Base-by-base conservation (phyloP, 352 stramenopile genomes). In the Blastocystis sp. region DNA sequence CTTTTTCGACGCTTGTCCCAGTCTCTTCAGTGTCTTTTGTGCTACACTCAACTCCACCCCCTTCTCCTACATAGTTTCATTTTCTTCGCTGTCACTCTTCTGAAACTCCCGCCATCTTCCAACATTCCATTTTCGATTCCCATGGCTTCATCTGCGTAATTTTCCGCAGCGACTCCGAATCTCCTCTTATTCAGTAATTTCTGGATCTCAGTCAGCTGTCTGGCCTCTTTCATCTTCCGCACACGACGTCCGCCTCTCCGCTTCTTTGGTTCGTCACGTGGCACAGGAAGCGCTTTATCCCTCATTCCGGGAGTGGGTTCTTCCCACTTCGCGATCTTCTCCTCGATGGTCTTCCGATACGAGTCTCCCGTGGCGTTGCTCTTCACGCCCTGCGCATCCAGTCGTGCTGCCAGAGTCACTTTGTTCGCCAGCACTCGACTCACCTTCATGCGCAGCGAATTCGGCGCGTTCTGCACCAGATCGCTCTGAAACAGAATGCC, bases 61-160 rank as follows among this genome's bases (percentile, higher is more conserved):
- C 47, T 11, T 4, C 53, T n/a, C 59, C 8, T 88, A 89, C 78
- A 59, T 62, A 87, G 90, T 81, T 90, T 90, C 68, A 66, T 69
- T 39, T 91, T 88, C 56, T 90, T 82, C 37, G 43, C 79, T 26
- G 37, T 37, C n/a, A 90, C 68, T 18, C 59, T 26, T 18, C 69
- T 34, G 7, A 88, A 55, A n/a, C 54, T 81, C 24, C 50, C 70
- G 24, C 68, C 62, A 34, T 94, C 93, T 9, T 94, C 95, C 16
- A 98, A 92, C 7, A 97, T 94, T 18, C 96, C 96, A 41, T 94
- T 91, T 3, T 95, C 97, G 55, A 98, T 93, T n/a, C 96, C 97
- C 96, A 99, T 99, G 26, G 95, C 96, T 81, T 98, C 97, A 91
- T 99, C 97, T 13, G 96, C 96, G 90, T 99, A 99, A 91, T 99